Percentiles rank a stretch among this genome's conserved stretches.
These are phyloP conservation scores for Fusarium albosuccineum DNA, from an alignment of 2,329 filamentous ascomycete species.

Conservation along the genomic window DNA sequence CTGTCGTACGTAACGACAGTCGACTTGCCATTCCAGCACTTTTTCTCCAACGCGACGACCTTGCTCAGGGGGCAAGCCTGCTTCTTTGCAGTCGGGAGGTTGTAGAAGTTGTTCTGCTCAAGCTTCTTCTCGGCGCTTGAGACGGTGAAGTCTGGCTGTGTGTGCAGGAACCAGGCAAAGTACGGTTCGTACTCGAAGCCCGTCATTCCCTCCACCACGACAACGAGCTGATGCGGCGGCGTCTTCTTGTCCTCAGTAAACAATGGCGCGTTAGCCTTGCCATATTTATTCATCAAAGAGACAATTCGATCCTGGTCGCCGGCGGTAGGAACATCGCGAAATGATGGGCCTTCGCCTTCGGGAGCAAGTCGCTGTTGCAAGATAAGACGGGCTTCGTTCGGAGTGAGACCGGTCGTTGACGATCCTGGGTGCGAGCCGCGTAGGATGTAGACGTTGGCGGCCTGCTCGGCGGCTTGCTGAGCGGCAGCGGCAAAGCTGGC, in stretches of 20 bases:
- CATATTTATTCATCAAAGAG: slow-evolving; percentile 70
- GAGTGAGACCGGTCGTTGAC: slow-evolving; percentile 60
- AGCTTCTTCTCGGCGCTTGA: slow-evolving; percentile 60
- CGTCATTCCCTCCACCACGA: slow-evolving; percentile 70
- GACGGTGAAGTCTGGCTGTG: slow-evolving; percentile 63
- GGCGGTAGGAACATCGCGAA: slow-evolving; percentile 59
- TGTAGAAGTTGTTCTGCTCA: slow-evolving; percentile 57
- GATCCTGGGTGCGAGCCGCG: slow-evolving; percentile 48
- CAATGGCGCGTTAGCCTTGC: slow-evolving; percentile 63
- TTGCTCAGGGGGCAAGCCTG: slow-evolving; percentile 55
- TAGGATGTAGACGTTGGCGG: slow-evolving; percentile 69
- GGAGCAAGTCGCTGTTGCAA: slow-evolving; percentile 68
- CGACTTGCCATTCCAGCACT: slow-evolving; percentile 61
- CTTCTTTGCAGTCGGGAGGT: slow-evolving; percentile 52
- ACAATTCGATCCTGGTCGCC: slow-evolving; percentile 63
- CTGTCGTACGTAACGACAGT: slow-evolving; percentile 60
- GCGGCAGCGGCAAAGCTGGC: slow-evolving; percentile 56
- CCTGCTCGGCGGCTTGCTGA: slow-evolving; percentile 58
- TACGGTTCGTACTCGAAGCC: slow-evolving; percentile 58
- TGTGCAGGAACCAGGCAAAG: slow-evolving; percentile 54
- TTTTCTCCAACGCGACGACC: slow-evolving; percentile 57
- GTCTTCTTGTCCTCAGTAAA: slow-evolving; percentile 57
- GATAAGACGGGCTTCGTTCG: slow-evolving; percentile 69
- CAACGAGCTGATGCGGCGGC: slow-evolving; percentile 66
- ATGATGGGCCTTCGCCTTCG: slow-evolving; percentile 61